Conservation (phyloP, 73 alveolate species). For the Tetrahymena malaccensis region DNA sequence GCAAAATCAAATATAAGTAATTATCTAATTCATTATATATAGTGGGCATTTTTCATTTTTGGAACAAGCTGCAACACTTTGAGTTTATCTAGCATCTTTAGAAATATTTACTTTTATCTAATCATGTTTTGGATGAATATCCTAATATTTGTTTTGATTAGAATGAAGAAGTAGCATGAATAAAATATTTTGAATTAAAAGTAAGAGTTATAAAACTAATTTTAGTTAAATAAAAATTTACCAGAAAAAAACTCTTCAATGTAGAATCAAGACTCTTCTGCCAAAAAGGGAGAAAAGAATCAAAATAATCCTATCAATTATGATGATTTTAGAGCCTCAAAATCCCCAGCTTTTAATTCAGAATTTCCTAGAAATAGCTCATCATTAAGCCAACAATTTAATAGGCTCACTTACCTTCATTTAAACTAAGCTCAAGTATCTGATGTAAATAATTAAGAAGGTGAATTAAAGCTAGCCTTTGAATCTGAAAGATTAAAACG, state of each 20-base stretch:
- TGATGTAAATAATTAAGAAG: neutral
- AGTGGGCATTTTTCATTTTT: neutral
- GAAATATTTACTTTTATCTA: neutral
- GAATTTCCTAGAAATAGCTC: neutral
- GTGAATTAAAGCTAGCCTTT: neutral
- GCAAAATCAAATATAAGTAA: neutral
- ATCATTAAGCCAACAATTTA: neutral
- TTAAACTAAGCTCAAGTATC: neutral
- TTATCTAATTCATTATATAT: neutral
- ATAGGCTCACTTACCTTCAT: neutral
- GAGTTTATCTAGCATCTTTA: neutral
- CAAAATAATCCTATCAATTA: neutral
- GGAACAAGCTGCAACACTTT: neutral
- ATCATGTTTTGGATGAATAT: neutral
- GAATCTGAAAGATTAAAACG: neutral
- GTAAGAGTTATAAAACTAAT: neutral
- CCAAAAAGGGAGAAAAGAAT: neutral
- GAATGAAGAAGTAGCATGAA: neutral
- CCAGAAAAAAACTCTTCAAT: neutral
- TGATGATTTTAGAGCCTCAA: neutral
- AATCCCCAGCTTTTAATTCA: neutral
- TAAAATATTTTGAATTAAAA: neutral
- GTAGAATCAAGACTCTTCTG: neutral
- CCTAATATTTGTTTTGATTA: neutral
- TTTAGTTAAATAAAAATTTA: too few relatives aligned